Percentiles rank a stretch among this genome's conserved stretches.
These are phyloP conservation scores for Cercophora samala DNA, from an alignment of 495 filamentous ascomycete species.

Conservation along the genomic window DNA sequence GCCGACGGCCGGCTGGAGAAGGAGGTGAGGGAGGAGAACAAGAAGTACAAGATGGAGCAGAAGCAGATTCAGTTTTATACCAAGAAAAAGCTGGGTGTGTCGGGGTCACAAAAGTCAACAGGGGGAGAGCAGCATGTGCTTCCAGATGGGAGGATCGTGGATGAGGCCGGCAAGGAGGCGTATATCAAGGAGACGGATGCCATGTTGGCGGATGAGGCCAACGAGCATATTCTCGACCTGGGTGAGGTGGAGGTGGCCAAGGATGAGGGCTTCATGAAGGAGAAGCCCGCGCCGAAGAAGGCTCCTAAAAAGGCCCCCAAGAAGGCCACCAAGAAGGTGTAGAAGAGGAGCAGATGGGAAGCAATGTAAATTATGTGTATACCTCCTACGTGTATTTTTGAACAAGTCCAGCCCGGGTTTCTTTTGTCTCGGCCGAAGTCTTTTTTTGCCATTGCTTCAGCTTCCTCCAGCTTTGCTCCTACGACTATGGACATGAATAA, in stretches of 20 bases:
- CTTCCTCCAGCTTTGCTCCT: too few species aligned
- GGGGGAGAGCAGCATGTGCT: neutral
- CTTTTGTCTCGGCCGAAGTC: too few species aligned
- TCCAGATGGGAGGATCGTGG: neutral
- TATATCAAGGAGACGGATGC: conserved; percentile 39
- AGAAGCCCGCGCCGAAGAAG: conserved; percentile 8
- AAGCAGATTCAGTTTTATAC: conserved; percentile 34
- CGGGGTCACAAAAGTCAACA: neutral
- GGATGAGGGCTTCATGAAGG: conserved; percentile 29
- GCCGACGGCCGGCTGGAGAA: conserved; percentile 21
- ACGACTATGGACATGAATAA: too few species aligned
- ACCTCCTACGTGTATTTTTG: neutral
- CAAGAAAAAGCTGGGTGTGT: conserved; percentile 19
- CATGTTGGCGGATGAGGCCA: conserved; percentile 38
- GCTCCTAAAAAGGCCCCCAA: neutral
- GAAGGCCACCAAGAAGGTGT: neutral
- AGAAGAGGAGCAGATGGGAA: neutral
- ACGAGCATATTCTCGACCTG: conserved; percentile 41
- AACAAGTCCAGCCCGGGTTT: too few species aligned
- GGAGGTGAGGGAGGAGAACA: conserved; percentile 8
- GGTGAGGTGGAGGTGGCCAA: conserved; percentile 19
- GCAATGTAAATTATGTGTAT: conserved; percentile 1
- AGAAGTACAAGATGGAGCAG: conserved; percentile 31
- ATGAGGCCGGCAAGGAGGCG: conserved; percentile 14
- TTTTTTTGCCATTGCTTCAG: too few species aligned